Conservation (phyloP, 371 early-diverging fungal genomes). For the Sporodiniella umbellata region DNA sequence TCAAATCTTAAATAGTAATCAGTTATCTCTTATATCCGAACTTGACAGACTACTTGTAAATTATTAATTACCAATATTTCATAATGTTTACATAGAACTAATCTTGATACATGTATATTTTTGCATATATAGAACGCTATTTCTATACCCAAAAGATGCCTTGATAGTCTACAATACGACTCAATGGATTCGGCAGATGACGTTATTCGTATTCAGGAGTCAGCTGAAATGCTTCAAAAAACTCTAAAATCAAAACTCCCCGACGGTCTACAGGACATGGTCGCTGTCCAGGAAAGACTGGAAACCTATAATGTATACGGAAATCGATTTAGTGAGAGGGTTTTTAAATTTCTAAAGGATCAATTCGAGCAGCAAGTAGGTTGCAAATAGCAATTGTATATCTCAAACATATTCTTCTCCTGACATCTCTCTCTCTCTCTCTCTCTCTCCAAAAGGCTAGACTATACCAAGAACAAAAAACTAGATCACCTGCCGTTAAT, state of each 20-base stretch:
- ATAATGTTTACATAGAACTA: no score
- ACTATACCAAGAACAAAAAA: slow-evolving; percentile 49
- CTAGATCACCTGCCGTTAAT: slow-evolving; percentile 37
- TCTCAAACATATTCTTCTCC: no score
- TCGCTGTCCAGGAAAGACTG: slow-evolving; percentile 76
- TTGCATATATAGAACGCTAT: slow-evolving; percentile 22
- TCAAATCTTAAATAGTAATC: slow-evolving; percentile 85
- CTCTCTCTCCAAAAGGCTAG: slow-evolving; percentile 58
- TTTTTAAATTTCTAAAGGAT: slow-evolving; percentile 72
- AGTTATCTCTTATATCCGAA: slow-evolving; percentile 76
- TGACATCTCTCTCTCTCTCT: no score
- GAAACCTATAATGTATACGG: slow-evolving; percentile 76
- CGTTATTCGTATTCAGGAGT: slow-evolving; percentile 73
- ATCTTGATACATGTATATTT: not conserved
- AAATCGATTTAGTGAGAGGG: slow-evolving; percentile 73
- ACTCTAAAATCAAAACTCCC: slow-evolving; percentile 73
- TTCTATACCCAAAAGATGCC: slow-evolving; percentile 37
- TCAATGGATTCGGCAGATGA: slow-evolving; percentile 79
- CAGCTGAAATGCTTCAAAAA: slow-evolving; percentile 75
- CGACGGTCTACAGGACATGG: slow-evolving; percentile 70
- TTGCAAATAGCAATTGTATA: no score
- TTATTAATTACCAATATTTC: no score
- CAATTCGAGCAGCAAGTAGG: slow-evolving; percentile 63
- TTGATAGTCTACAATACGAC: slow-evolving; percentile 72
- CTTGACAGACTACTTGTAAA: slow-evolving; percentile 75